Conservation (phyloP, 345 rosid genomes). For the Psidium guajava region DNA sequence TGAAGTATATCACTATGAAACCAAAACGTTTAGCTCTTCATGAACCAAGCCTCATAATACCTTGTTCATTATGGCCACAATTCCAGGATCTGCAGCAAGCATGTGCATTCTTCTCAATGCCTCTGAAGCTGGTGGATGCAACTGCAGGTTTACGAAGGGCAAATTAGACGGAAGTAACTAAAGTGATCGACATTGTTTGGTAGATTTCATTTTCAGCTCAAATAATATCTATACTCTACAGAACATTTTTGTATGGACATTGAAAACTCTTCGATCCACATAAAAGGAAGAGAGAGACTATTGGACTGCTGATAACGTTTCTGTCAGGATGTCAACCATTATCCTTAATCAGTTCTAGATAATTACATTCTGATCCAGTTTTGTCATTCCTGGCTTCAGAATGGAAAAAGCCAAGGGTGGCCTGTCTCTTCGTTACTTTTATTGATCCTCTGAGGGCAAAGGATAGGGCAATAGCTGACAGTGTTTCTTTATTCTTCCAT, state of each 20-base stretch:
- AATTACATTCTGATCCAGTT: background rate
- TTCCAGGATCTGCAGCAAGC: conserved; percentile 97
- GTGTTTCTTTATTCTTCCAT: background rate
- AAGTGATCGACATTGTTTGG: background rate
- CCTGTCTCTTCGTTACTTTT: background rate
- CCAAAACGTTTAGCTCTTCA: background rate
- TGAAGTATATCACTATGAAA: background rate
- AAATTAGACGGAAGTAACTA: background rate
- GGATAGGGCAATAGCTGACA: background rate
- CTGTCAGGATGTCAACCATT: background rate
- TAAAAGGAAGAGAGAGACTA: background rate
- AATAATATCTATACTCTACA: background rate
- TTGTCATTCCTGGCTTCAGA: background rate
- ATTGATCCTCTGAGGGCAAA: background rate
- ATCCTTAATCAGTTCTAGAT: background rate
- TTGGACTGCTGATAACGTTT: background rate
- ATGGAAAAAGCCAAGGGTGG: background rate
- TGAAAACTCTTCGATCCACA: background rate
- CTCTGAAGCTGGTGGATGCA: conserved; percentile 77
- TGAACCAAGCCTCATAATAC: conserved; percentile 11
- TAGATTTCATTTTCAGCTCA: background rate
- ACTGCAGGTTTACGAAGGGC: conserved; percentile 14
- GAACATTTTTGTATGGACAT: background rate
- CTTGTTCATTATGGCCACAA: conserved; percentile 85
- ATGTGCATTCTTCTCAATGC: conserved; percentile 91